Percentiles rank a stretch among this genome's conserved stretches.
These are phyloP conservation scores for Diaporthe humulicola DNA, from an alignment of 2,329 filamentous ascomycete genomes.

Conservation along the genomic window DNA sequence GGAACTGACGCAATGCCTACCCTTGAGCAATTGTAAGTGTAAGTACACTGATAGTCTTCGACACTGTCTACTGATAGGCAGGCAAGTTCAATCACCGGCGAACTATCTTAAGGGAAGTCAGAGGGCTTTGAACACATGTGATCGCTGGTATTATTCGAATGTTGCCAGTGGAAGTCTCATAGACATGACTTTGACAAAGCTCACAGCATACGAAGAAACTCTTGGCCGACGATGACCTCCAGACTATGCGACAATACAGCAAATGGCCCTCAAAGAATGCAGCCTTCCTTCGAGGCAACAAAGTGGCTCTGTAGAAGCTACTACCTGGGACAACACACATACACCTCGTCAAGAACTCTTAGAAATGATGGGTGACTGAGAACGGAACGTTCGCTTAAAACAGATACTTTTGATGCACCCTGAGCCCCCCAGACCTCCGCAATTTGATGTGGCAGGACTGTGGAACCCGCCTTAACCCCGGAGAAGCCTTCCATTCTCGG, in stretches of 20 bases:
- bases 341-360: neutral
- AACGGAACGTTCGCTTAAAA: neutral
- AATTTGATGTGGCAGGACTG: neutral
- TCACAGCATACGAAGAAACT: neutral
- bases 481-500: slow-evolving; percentile 7
- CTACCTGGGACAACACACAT: neutral
- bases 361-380: neutral
- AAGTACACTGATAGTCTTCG: neutral
- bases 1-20: too few species aligned
- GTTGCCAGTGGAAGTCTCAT: neutral
- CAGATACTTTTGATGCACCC: slow-evolving; percentile 7
- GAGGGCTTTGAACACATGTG: neutral
- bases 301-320: neutral
- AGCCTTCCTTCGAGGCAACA: neutral
- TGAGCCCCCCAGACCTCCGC: neutral
- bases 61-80: neutral
- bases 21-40: neutral
- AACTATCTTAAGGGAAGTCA: too few species aligned
- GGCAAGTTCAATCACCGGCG: neutral
- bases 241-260: neutral
- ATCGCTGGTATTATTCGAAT: neutral
- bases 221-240: neutral
- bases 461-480: neutral
- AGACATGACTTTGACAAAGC: neutral
- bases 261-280: neutral